Base-by-base conservation (phyloP, 768 basidiomycete genomes). In the Leccinum variicolor region DNA sequence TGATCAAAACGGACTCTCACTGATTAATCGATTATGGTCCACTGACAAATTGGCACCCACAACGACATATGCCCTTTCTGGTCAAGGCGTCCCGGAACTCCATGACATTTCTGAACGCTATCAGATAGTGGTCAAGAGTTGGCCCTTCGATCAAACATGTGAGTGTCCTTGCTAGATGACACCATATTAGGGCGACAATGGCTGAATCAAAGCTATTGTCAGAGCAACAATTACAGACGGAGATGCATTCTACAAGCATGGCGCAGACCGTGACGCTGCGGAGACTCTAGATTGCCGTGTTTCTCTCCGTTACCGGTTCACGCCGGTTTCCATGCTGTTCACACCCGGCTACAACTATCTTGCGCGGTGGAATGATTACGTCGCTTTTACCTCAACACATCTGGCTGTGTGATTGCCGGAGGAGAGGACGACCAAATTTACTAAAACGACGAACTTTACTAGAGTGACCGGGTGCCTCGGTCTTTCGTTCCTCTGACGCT, bases 101-200 rank as follows among this genome's bases (percentile, higher is more conserved):
- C 28, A 54, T 33, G 31, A 50, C 52, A 51, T 58, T 6, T 7
- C 9, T 7, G 21, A 39, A 61, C 58, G 54, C 57, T 54, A 64
- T 56, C 55, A 15, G n/a, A n/a, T 47, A 47, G 19, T 21, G 46
- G n/a, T 33, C 31, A 11, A 45, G 52, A 53, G 34, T 9, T 55
- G n/a, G 14, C 7, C 29, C 50, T 31, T 23, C 14, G 21, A 11
- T 53, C 14, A 17, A 11, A 50, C 49, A 54, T 60, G 52, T 56
- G 57, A 55, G 39, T n/a, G 25, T 34, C 34, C 41, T 54, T 33
- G 26, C 33, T 23, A 28, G 19, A 50, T 55, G 23, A 47, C 15
- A 26, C 34, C 46, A 46, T 17, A 19, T 8, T 46, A 36, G 13
- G 52, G 46, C 31, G 25, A 13, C 50, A 28, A 25, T 33, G 34